Conservation (phyloP, 345 rosid species). For the Arabis alpina region DNA sequence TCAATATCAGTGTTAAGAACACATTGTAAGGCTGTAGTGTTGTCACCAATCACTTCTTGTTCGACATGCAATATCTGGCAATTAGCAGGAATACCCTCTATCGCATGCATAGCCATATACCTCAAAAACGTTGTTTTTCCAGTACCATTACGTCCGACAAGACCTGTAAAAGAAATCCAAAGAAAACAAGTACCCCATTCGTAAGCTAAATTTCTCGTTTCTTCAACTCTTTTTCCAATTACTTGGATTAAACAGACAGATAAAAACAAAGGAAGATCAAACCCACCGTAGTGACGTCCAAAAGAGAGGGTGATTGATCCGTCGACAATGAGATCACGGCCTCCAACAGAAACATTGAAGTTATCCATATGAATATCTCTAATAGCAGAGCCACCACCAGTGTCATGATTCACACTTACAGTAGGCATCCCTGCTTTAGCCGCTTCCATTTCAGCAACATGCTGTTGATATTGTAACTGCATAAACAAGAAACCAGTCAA, state of each 20-base stretch:
- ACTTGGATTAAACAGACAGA: constrained; percentile 20
- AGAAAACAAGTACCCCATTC: constrained; percentile 17
- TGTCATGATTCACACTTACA: constrained; percentile 77
- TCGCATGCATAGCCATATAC: constrained; percentile 98
- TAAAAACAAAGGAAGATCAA: constrained; percentile 29
- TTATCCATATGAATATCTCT: constrained; percentile 96
- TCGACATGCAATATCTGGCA: constrained; percentile 98
- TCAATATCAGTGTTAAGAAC: constrained; percentile 92
- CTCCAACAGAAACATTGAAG: constrained; percentile 91
- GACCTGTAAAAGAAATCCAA: constrained; percentile 56
- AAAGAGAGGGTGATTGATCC: constrained; percentile 84
- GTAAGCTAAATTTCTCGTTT: constrained; percentile 16
- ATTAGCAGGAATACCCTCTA: constrained; percentile 91
- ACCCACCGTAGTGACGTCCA: constrained; percentile 96
- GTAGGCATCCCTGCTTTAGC: constrained; percentile 92
- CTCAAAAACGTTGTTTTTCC: constrained; percentile 98
- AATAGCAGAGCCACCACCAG: constrained; percentile 68
- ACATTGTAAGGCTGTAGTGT: constrained; percentile 86
- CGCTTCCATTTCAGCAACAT: constrained; percentile 98
- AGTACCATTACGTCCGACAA: constrained; percentile 98
- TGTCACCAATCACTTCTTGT: constrained; percentile 97
- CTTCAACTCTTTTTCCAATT: constrained; percentile 3
- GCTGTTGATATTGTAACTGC: constrained; percentile 89
- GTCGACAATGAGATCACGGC: constrained; percentile 96
- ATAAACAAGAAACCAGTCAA: constrained; percentile 22